A percentile compares a stretch with the other conserved stretches of the same genome.
phyloP scores from a whole-genome alignment of 2,329 filamentous ascomycete species.

The Talaromyces marneffei region DNA sequence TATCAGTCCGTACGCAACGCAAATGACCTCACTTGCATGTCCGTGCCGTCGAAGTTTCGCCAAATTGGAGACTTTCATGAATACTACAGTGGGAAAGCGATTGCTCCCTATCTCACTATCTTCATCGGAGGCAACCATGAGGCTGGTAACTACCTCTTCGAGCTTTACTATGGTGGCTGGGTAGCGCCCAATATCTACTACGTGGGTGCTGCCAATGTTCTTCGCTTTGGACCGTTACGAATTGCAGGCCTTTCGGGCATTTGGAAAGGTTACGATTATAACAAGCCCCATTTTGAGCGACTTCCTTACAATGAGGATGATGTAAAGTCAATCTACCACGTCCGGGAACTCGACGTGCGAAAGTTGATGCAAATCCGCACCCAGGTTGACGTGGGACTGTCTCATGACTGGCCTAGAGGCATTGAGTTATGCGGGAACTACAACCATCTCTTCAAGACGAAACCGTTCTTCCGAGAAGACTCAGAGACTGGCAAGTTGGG shows the following conservation, averaged over 20 bases:
- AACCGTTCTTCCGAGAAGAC: constrained; percentile 70
- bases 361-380: constrained; percentile 80
- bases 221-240: constrained; percentile 75
- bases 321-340: constrained; percentile 77
- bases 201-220: constrained; percentile 82
- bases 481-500: constrained; percentile 70
- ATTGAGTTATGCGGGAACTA: constrained; percentile 74
- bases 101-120: constrained; percentile 80
- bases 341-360: constrained; percentile 82
- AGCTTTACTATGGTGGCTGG: constrained; percentile 96
- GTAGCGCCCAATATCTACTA: constrained; percentile 97
- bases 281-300: constrained; percentile 74
- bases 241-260: constrained; percentile 91
- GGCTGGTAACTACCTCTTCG: constrained; percentile 81
- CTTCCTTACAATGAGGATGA: constrained; percentile 76
- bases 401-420: constrained; percentile 88
- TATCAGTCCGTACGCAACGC: constrained; percentile 76
- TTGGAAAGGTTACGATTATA: constrained; percentile 87
- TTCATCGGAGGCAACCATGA: constrained; percentile 96
- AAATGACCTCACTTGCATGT: constrained; percentile 79
- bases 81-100: constrained; percentile 76
- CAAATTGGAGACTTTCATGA: constrained; percentile 85
- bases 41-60: constrained; percentile 82
- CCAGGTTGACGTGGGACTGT: constrained; percentile 84
- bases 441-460: constrained; percentile 62